These are phyloP conservation scores for Solanum hybrid DNA, from an alignment of 305 asterid genomes.

Conservation along the genomic window DNA sequence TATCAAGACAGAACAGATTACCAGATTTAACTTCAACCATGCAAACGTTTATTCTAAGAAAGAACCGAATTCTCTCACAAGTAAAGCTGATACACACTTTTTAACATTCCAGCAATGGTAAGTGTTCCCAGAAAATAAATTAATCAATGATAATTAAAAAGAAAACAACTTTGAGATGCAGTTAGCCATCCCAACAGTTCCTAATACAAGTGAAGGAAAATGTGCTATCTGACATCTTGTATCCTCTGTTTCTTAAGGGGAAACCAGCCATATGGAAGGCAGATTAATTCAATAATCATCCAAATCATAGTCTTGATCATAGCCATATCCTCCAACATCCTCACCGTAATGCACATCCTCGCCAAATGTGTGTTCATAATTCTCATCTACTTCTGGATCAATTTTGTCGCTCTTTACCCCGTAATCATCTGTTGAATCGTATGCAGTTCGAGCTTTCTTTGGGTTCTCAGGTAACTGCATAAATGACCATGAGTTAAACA, in stretches of 20 bases:
- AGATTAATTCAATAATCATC: not conserved
- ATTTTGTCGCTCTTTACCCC: not conserved
- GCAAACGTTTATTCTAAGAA: not conserved
- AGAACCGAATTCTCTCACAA: not conserved
- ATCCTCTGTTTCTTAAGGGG: not conserved
- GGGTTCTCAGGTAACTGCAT: conserved; percentile 22
- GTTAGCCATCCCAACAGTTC: not conserved
- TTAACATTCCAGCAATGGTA: not conserved
- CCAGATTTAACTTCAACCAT: not conserved
- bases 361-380: not conserved
- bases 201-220: not conserved
- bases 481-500: not conserved
- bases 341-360: conserved; percentile 13
- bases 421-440: not conserved
- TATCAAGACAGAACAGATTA: not conserved
- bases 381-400: conserved; percentile 19
- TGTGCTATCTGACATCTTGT: not conserved
- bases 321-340: conserved; percentile 21
- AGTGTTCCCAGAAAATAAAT: not conserved
- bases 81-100: not conserved
- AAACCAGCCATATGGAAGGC: not conserved
- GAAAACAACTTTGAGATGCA: not conserved
- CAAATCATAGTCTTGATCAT: conserved; percentile 12
- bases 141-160: not conserved
- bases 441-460: conserved; percentile 22